These are phyloP conservation scores for Pichia norvegensis DNA, from an alignment of 1,139 yeast genomes.

Conservation along the genomic window DNA sequence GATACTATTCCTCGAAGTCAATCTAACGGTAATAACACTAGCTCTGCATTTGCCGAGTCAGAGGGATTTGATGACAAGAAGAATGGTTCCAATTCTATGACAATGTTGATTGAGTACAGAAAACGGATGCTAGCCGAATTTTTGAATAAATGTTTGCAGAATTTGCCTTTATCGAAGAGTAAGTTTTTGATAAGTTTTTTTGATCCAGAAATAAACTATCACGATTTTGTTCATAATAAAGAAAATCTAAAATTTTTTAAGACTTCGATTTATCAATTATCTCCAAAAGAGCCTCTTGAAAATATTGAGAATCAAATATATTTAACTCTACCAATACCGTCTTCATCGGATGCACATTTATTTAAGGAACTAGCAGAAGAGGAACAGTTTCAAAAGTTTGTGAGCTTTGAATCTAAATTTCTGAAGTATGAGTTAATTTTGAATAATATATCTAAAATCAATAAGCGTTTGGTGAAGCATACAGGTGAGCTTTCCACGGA, in stretches of 20 bases:
- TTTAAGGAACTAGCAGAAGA: conserved; percentile 25
- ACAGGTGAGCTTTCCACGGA: conserved; percentile 60
- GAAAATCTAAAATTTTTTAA: conserved; percentile 21
- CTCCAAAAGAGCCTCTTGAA: conserved; percentile 24
- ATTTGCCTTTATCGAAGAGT: conserved; percentile 48
- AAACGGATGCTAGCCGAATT: conserved; percentile 73
- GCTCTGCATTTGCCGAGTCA: background rate
- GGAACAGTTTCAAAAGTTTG: conserved; percentile 30
- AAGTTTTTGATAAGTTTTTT: conserved; percentile 67
- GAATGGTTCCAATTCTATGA: conserved; percentile 4
- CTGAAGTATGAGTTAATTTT: conserved; percentile 51
- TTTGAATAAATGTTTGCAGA: conserved; percentile 63
- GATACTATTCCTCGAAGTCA: background rate
- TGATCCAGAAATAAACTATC: conserved; percentile 73
- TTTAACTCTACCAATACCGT: conserved; percentile 27
- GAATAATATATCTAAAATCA: conserved; percentile 54
- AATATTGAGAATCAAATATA: conserved; percentile 28
- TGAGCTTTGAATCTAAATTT: conserved; percentile 40
- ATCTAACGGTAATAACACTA: background rate
- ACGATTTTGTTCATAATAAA: conserved; percentile 33
- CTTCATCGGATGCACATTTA: conserved; percentile 17
- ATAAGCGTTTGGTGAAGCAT: conserved; percentile 56
- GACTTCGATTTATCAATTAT: conserved; percentile 24
- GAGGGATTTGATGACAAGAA: conserved; percentile 1
- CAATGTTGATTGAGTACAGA: conserved; percentile 47